Evolutionary conservation across 495 filamentous ascomycete species (phyloP), one percentile per base, ranked within the genome.

Genomic region (Penicillium psychrofluorescens): DNA sequence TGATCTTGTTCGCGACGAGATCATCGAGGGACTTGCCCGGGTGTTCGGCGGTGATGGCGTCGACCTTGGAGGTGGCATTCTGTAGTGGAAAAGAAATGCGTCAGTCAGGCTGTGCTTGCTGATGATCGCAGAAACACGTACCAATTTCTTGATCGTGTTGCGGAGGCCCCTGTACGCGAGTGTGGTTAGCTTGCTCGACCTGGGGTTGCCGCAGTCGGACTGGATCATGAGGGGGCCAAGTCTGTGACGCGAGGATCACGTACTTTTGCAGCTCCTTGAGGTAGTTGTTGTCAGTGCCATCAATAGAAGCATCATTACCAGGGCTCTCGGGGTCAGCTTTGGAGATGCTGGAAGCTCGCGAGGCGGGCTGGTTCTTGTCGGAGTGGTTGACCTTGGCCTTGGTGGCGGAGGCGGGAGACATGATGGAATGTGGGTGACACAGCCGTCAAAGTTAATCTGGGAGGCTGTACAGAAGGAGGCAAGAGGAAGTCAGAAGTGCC

Each of bases 211-310:
- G 15, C 15, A 16, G 15, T 16, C 4, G 29, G 36, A 22, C 37
- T 36, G 9, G 30, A 7, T n/a, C 16, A 35, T 30, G 36, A 40
- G 4, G 31, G 30, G 6, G 14, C 29, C 14, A 29, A 30, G 29
- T 33, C 34, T 27, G 11, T 12, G 11, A 12, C 32, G 14, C 16
- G n/a, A 12, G 14, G 14, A 16, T 30, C 44, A 70, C 83, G 56
- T 63, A 94, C 88, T 90, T 95, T 49, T 88, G 78, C 13, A 95
- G 72, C 54, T 96, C 90, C 58, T 83, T 87, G 51, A 95, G 71
- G 59, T 91, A 86, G 6, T 76, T 70, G 54, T 75, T 86, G 54
- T 95, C 89, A 36, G 72, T 71, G 38, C 76, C 78, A 38, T 84
- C 69, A 12, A 4, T 22, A 2, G 22, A 22, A 22, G 48, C 68